phyloP scores from a whole-genome alignment of 805 yeast genomes.

The Kodamaea lidongshanica region DNA sequence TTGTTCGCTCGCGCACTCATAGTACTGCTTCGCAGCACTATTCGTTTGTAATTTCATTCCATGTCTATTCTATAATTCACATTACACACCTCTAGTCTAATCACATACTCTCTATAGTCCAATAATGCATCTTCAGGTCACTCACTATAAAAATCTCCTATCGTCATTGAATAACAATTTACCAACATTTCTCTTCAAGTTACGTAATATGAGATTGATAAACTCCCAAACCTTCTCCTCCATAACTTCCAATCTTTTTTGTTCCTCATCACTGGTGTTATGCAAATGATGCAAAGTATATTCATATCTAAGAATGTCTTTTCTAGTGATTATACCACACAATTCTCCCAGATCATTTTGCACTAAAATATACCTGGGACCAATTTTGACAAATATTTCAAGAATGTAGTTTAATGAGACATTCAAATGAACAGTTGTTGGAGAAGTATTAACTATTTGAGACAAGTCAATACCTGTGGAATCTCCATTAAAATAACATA shows the following conservation, averaged over 20 bases:
- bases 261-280: constrained; percentile 10
- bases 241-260: constrained; percentile 12
- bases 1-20: too few relatives aligned
- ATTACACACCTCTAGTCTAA: too few relatives aligned
- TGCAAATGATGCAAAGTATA: constrained; percentile 26
- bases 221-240: constrained; percentile 35
- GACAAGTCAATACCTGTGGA: constrained; percentile 18
- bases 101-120: too few relatives aligned
- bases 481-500: constrained; percentile 2
- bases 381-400: constrained; percentile 68
- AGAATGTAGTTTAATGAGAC: constrained; percentile 56
- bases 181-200: constrained; percentile 21
- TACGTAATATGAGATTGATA: constrained; percentile 17
- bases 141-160: constrained; percentile 19
- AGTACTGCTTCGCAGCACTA: too few relatives aligned
- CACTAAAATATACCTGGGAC: constrained; percentile 70
- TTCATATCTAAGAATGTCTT: constrained; percentile 71
- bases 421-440: constrained; percentile 50
- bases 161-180: constrained; percentile 28
- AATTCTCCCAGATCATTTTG: constrained; percentile 50
- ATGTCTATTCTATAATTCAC: too few relatives aligned
- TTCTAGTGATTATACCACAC: constrained; percentile 76
- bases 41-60: too few relatives aligned
- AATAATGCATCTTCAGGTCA: too few relatives aligned
- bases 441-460: constrained; percentile 45